A percentile compares a stretch with the other conserved stretches of the same genome.
Evolutionary conservation across 805 yeast species (phyloP).

Genomic region (Metschnikowia rubicola): DNA sequence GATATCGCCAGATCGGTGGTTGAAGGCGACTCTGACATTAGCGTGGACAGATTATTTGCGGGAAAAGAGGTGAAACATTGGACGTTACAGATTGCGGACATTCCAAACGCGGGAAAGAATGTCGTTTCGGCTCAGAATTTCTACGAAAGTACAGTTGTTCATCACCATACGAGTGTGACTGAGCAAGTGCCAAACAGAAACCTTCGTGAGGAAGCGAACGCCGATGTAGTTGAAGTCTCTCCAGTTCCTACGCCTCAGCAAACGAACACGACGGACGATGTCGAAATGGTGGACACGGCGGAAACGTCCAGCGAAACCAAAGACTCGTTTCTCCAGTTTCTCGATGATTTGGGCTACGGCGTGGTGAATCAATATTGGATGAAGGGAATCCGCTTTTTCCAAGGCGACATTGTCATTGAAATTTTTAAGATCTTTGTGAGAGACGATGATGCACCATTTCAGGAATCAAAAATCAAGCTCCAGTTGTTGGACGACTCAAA

Average conservation of each 20-base stretch:
- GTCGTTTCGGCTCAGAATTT: conserved; percentile 61
- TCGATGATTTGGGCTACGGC: conserved; percentile 70
- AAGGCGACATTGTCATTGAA: conserved; percentile 59
- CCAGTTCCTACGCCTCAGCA: background rate
- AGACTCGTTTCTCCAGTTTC: conserved; percentile 39
- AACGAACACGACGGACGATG: background rate
- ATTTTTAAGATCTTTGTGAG: conserved; percentile 46
- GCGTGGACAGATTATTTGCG: conserved; percentile 30
- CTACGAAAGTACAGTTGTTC: conserved; percentile 54
- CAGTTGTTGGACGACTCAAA: conserved; percentile 50
- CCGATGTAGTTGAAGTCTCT: background rate
- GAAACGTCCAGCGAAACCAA: conserved; percentile 11
- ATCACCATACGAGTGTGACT: conserved; percentile 39
- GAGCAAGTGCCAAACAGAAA: background rate
- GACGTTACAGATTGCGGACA: conserved; percentile 65
- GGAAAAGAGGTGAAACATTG: conserved; percentile 38
- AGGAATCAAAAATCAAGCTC: conserved; percentile 27
- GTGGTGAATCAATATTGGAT: conserved; percentile 59
- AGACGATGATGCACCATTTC: conserved; percentile 26
- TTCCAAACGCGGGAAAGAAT: conserved; percentile 72
- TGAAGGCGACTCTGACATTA: conserved; percentile 18
- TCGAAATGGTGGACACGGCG: background rate
- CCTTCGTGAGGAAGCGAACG: background rate
- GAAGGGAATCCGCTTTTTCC: conserved; percentile 59
- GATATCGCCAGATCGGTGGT: conserved; percentile 28